A percentile compares a stretch with the other conserved stretches of the same genome.
These are phyloP conservation scores for Marsdenia floribunda DNA, from an alignment of 257 asterid species.

Conservation along the genomic window DNA sequence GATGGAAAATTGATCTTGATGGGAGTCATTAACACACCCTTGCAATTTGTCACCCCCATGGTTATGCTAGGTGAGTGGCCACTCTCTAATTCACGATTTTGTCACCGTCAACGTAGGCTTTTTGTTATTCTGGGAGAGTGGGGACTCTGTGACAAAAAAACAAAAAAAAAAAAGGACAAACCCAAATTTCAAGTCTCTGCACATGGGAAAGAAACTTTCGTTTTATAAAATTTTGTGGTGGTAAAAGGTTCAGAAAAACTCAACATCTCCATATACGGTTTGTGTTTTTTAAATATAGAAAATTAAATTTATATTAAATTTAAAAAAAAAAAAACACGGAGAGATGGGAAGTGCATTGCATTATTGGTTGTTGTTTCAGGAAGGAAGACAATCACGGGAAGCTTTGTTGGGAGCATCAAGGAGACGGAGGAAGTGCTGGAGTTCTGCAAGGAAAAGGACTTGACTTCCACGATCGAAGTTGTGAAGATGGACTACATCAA, in stretches of 20 bases:
- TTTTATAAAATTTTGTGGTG: too few species aligned
- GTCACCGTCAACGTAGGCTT: too few species aligned
- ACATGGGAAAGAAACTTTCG: not conserved
- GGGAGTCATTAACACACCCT: slow-evolving; percentile 84
- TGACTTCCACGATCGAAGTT: slow-evolving; percentile 62
- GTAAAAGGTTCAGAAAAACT: too few species aligned
- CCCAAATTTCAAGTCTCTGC: not conserved
- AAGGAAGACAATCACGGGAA: slow-evolving; percentile 81
- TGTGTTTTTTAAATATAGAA: too few species aligned
- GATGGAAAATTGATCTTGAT: slow-evolving; percentile 85
- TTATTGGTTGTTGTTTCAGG: slow-evolving; percentile 28
- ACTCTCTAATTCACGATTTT: too few species aligned
- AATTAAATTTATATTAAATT: too few species aligned
- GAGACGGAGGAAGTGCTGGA: slow-evolving; percentile 85
- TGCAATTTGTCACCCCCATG: slow-evolving; percentile 77
- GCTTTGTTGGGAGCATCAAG: slow-evolving; percentile 83
- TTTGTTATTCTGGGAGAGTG: too few species aligned
- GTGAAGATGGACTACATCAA: slow-evolving; percentile 90
- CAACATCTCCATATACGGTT: too few species aligned
- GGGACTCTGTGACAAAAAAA: too few species aligned
- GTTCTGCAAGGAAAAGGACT: slow-evolving; percentile 76
- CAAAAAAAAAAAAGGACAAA: too few species aligned
- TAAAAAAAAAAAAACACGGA: too few species aligned
- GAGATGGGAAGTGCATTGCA: not conserved
- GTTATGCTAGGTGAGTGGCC: slow-evolving; percentile 78